phyloP scores from a whole-genome alignment of 2,329 filamentous ascomycete genomes.

The Lecanicillium sp. region DNA sequence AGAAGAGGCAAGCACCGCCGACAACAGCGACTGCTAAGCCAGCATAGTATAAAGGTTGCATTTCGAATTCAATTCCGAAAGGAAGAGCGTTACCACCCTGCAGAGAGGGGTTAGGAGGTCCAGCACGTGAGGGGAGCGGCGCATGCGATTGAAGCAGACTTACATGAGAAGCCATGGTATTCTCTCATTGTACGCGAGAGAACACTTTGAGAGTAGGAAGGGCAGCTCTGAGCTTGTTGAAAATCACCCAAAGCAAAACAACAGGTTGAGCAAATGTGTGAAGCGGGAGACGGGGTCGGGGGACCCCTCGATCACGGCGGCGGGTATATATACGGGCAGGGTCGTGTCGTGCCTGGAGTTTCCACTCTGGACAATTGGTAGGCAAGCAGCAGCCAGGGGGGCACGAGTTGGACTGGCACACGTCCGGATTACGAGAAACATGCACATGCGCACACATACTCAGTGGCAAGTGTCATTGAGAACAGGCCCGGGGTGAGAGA shows the following conservation, averaged over 20 bases:
- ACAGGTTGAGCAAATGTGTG: conserved; percentile 11
- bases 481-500: too few relatives aligned
- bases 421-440: too few relatives aligned
- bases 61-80: conserved; percentile 31
- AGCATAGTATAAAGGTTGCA: conserved; percentile 41
- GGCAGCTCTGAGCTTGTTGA: conserved; percentile 23
- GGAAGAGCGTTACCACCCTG: conserved; percentile 52
- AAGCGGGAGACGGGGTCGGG: conserved; percentile 11
- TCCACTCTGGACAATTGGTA: conserved; percentile 6
- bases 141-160: background rate
- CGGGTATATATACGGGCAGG: conserved; percentile 12
- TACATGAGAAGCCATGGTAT: conserved; percentile 64
- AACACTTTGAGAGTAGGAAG: conserved; percentile 16
- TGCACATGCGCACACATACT: background rate
- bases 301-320: conserved; percentile 3
- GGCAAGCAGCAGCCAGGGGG: background rate
- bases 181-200: conserved; percentile 52
- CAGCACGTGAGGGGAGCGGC: conserved; percentile 12
- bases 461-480: too few relatives aligned
- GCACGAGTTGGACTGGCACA: too few relatives aligned
- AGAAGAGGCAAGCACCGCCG: conserved; percentile 41
- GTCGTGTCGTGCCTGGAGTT: conserved; percentile 8
- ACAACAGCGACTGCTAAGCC: conserved; percentile 45
- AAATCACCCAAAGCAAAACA: conserved; percentile 17
- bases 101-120: conserved; percentile 10